phyloP scores from a whole-genome alignment of 1,284 basidiomycete species.

The Exobasidium cylindrosporum region DNA sequence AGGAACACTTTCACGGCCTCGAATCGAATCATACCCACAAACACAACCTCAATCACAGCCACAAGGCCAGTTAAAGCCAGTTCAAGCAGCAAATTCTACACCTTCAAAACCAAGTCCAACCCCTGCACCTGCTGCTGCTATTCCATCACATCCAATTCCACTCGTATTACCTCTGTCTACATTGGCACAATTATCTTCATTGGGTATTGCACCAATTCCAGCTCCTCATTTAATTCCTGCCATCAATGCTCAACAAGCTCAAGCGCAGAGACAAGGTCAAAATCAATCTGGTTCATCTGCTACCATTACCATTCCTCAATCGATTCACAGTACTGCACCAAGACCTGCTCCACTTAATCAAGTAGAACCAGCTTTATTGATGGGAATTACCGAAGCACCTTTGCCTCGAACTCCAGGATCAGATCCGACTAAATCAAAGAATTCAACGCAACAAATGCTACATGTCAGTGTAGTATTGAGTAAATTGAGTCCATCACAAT shows the following conservation, averaged over 20 bases:
- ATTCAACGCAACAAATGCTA: conserved; percentile 38
- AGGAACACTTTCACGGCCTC: too few relatives aligned
- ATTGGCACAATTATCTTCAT: conserved; percentile 37
- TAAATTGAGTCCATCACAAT: conserved; percentile 43
- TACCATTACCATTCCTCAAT: neutral
- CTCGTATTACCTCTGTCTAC: conserved; percentile 47
- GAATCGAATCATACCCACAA: too few relatives aligned
- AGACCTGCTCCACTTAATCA: conserved; percentile 41
- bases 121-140: neutral
- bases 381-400: conserved; percentile 41
- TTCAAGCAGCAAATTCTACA: too few relatives aligned
- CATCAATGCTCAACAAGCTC: conserved; percentile 13
- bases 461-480: conserved; percentile 50
- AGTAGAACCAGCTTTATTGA: conserved; percentile 41
- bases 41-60: too few relatives aligned
- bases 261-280: neutral
- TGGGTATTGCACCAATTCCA: conserved; percentile 45
- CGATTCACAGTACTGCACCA: conserved; percentile 23
- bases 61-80: too few relatives aligned
- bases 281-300: neutral
- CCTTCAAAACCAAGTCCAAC: neutral
- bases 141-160: conserved; percentile 49
- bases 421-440: neutral
- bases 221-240: conserved; percentile 37
- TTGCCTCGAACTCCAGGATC: neutral